Base-by-base conservation (phyloP, 805 yeast genomes). In the Teunomyces funiuensis region DNA sequence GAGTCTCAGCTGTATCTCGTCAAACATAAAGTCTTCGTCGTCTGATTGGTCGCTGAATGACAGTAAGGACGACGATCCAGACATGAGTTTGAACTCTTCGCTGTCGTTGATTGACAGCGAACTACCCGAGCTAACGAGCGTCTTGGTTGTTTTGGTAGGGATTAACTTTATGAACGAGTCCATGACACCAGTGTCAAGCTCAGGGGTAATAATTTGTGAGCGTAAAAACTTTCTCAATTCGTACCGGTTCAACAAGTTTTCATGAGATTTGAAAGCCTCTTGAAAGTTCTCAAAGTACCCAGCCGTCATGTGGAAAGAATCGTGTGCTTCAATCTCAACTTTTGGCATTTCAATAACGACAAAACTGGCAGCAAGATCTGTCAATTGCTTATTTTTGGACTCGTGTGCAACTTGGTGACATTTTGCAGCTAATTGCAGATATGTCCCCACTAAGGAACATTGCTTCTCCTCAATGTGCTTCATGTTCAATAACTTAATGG, bases 1-100 rank as follows among this genome's bases (percentile, higher is more conserved):
- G 33, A 58, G 39, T 14, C 45, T 49, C 36, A 46, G 49, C 43
- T 51, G 60, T 13, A 53, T 46, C 25, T 45, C 55, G 20, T 57
- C 65, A 41, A 60, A 62, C 20, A 57, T 45, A 20, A 46, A 55
- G 27, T 50, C 49, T 25, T 60, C 63, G 28, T 56, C 60, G 34
- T 55, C 56, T 25, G 40, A 23, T 16, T 36, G 19, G 15, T 22
- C 20, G 9, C 15, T 23, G 14, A 42, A 42, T 5, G 42, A 43
- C 17, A 37, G 40, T 11, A 43, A 36, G 9, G 38, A 44, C 11
- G 45, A 34, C 7, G 47, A 38, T 11, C 39, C 30, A 8, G 40
- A 36, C 7, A 39, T 27, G 30, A 45, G 36, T 36, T 39, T 43
- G 27, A 47, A 37, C 25, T 19, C 34, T 23, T 42, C 43, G 26